Percentiles rank a stretch among this genome's conserved stretches.
These are phyloP conservation scores for Penicillium angulare DNA, from an alignment of 495 filamentous ascomycete genomes.

Conservation along the genomic window DNA sequence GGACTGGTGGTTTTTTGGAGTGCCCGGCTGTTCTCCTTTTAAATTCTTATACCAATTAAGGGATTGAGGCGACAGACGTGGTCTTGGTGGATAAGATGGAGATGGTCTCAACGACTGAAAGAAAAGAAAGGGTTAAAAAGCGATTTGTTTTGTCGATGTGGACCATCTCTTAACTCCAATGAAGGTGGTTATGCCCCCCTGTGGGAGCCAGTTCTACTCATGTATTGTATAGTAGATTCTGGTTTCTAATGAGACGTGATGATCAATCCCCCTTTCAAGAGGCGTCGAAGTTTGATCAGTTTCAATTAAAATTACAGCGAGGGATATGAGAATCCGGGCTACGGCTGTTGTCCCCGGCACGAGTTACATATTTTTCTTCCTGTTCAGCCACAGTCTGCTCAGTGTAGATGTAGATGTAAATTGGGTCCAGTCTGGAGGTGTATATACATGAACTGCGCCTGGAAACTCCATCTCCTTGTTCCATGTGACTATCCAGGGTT, in stretches of 20 bases:
- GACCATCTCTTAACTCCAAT: conserved; percentile 6
- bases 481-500: too few relatives aligned
- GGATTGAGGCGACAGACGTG: conserved; percentile 23
- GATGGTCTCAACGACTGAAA: conserved; percentile 9
- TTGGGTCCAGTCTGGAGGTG: too few relatives aligned
- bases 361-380: conserved; percentile 31
- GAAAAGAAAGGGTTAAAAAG: conserved; percentile 11
- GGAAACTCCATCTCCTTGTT: too few relatives aligned
- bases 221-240: not conserved
- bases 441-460: too few relatives aligned
- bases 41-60: conserved; percentile 2
- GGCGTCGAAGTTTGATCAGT: conserved; percentile 29
- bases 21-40: conserved; percentile 8
- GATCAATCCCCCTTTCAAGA: conserved; percentile 21
- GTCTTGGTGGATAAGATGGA: conserved; percentile 16
- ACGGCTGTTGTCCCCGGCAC: conserved; percentile 26
- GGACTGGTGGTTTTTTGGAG: conserved; percentile 25
- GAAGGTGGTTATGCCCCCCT: conserved; percentile 10
- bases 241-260: conserved; percentile 19
- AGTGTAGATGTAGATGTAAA: conserved; percentile 1
- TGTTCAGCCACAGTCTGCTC: conserved; percentile 15
- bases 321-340: conserved; percentile 33
- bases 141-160: conserved; percentile 2
- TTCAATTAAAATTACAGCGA: conserved; percentile 22
- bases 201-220: conserved; percentile 2